Conservation (phyloP, 768 basidiomycete species). For the Leccinum uliginosum region DNA sequence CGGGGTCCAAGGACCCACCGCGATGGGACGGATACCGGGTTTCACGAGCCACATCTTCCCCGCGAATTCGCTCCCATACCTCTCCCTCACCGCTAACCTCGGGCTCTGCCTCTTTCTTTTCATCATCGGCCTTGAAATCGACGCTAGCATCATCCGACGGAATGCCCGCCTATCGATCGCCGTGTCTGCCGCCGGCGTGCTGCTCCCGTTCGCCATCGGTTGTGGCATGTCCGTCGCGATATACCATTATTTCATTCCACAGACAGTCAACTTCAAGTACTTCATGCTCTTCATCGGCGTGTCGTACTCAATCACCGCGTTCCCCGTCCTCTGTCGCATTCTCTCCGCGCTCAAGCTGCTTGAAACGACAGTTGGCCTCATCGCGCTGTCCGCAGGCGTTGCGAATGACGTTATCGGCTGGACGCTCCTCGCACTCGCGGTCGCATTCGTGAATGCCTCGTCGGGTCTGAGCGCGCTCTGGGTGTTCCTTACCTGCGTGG, state of each 20-base stretch:
- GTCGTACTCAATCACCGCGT: conserved; percentile 84
- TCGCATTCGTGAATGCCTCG: conserved; percentile 87
- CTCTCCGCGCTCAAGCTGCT: conserved; percentile 86
- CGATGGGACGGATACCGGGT: conserved; percentile 78
- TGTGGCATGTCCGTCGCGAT: conserved; percentile 69
- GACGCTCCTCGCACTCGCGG: conserved; percentile 83
- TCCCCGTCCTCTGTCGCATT: conserved; percentile 40
- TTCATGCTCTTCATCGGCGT: conserved; percentile 96
- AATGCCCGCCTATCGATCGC: conserved; percentile 62
- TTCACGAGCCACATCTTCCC: conserved; percentile 90
- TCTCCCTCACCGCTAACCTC: conserved; percentile 85
- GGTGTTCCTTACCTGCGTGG: conserved; percentile 76
- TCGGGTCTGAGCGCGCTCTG: conserved; percentile 81
- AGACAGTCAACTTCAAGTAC: conserved; percentile 62
- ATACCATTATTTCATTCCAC: conserved; percentile 69
- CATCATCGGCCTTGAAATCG: conserved; percentile 91
- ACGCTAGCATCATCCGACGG: conserved; percentile 69
- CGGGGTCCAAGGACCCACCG: conserved; percentile 38
- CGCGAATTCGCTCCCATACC: conserved; percentile 57
- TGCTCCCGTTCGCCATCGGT: conserved; percentile 82
- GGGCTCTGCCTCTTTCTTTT: conserved; percentile 88
- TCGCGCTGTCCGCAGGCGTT: conserved; percentile 90
- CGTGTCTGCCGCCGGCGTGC: conserved; percentile 76
- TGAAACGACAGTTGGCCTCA: conserved; percentile 88
- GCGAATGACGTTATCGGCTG: conserved; percentile 88